Conservation (phyloP, 2,329 filamentous ascomycete species). For the Parastagonospora avenae region DNA sequence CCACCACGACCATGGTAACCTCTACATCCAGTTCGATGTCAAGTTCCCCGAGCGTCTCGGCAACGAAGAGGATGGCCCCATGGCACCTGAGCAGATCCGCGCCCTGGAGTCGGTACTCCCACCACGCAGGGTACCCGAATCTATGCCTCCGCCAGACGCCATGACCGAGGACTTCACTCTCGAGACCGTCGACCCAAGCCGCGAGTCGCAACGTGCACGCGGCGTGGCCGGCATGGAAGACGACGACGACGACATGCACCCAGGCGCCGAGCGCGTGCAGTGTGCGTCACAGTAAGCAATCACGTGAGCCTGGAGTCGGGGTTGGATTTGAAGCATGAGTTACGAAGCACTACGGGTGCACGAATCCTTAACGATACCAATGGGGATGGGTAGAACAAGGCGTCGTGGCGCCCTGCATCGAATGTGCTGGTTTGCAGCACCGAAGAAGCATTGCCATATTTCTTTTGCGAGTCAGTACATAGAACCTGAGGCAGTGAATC, state of each 20-base stretch:
- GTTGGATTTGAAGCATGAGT: background rate
- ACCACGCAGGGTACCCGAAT: slow-evolving; percentile 63
- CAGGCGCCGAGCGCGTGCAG: slow-evolving; percentile 78
- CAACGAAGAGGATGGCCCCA: slow-evolving; percentile 51
- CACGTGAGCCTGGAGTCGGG: background rate
- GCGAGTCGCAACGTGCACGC: slow-evolving; percentile 70
- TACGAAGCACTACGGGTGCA: background rate
- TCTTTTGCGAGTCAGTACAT: no score
- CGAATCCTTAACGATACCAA: no score
- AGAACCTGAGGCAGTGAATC: no score
- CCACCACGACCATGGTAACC: slow-evolving; percentile 93
- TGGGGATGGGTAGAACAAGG: background rate
- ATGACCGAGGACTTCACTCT: slow-evolving; percentile 92
- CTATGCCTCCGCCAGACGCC: slow-evolving; percentile 74
- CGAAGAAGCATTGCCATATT: no score
- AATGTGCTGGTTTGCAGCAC: no score
- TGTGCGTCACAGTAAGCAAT: slow-evolving; percentile 79
- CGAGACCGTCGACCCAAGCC: slow-evolving; percentile 76
- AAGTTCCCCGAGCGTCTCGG: slow-evolving; percentile 76
- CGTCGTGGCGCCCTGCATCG: no score
- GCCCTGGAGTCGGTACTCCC: slow-evolving; percentile 86
- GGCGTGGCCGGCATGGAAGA: slow-evolving; percentile 69
- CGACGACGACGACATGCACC: slow-evolving; percentile 65
- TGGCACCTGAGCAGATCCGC: slow-evolving; percentile 71
- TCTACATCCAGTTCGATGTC: slow-evolving; percentile 97